Evolutionary conservation across 2,329 filamentous ascomycete species (phyloP), one percentile per base, ranked within the genome.

Genomic region (Epichloe gansuensis): DNA sequence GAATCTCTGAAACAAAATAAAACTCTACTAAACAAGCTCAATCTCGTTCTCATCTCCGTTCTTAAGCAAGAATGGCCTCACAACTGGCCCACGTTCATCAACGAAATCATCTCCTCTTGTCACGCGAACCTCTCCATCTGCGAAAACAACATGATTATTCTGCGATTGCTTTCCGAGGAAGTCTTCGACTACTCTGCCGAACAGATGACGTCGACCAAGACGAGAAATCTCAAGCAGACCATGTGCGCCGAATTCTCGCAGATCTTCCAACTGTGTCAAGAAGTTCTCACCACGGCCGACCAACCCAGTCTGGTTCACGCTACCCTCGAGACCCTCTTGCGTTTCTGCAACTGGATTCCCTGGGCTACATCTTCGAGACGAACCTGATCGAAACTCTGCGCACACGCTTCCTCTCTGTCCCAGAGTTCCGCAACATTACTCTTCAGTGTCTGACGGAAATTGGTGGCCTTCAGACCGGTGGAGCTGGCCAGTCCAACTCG

Each of bases 61-160:
- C 76, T 98, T 65, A 98, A 98, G 78, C 93, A 98, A 73, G 93
- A 98, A 72, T 98, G 93, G 93, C 93, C 93, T 53, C 91, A 97
- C 73, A 95, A 98, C 76, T 98, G 94, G 93, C 93, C 94, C 11
- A 95, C 90, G 21, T 98, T 98, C 72, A 97, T 98, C 79, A 97
- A 97, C 76, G 93, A 98, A 75, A 98, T 98, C 70, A 90, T 98
- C 62, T 86, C 89, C 23, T 91, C 93, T 52, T 97, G 91, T 72
- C 91, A 95, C 68, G 91, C 88, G 60, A 96, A 87, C 70, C 76
- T 98, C 51, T 93, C 91, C 39, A 94, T 98, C 62, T 98, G 94
- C 80, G 93, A 98, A 74, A 98, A 98, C 76, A 98, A 98, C 77
- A 98, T 98, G 93, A 90, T 88, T 58, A 97, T 98, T 62, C 80